Evolutionary conservation across 2,329 filamentous ascomycete genomes (phyloP).

Genomic region (Microascus cirrosus): DNA sequence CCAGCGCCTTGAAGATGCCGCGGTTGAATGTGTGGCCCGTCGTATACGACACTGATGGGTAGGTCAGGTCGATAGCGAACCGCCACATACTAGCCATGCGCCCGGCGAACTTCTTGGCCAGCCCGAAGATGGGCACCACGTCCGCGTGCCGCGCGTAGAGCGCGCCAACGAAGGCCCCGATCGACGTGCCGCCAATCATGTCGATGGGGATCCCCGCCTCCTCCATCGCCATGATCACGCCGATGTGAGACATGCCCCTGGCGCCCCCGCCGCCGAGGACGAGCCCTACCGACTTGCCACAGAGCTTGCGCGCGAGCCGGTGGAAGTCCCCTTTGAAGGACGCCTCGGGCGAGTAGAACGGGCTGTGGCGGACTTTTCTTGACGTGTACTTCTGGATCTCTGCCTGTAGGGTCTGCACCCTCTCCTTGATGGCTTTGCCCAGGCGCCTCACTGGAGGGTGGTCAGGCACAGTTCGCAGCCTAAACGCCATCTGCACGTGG

Average conservation of each 20-base stretch:
- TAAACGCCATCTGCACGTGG: constrained; percentile 91
- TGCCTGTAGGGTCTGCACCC: constrained; percentile 88
- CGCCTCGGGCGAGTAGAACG: constrained; percentile 82
- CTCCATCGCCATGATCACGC: constrained; percentile 88
- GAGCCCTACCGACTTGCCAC: constrained; percentile 87
- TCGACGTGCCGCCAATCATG: constrained; percentile 89
- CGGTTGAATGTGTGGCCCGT: constrained; percentile 98
- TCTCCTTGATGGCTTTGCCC: constrained; percentile 77
- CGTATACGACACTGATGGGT: constrained; percentile 92
- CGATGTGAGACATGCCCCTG: constrained; percentile 82
- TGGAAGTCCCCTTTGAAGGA: constrained; percentile 97
- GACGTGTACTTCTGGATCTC: constrained; percentile 98
- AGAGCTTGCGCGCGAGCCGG: constrained; percentile 76
- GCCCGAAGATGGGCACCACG: constrained; percentile 90
- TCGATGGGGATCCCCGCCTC: constrained; percentile 95
- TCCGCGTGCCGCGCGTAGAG: constrained; percentile 94
- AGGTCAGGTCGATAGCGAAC: constrained; percentile 92
- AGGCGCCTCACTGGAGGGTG: constrained; percentile 67
- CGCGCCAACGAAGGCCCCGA: constrained; percentile 89
- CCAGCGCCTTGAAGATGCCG: constrained; percentile 97
- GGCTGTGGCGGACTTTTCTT: constrained; percentile 75
- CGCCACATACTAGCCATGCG: constrained; percentile 99
- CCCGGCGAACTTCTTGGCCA: constrained; percentile 93
- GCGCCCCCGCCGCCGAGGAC: constrained; percentile 92
- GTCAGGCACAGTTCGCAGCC: constrained; percentile 58